Evolutionary conservation across 2,329 filamentous ascomycete species (phyloP).

Genomic region (Tolypocladium amazonense): DNA sequence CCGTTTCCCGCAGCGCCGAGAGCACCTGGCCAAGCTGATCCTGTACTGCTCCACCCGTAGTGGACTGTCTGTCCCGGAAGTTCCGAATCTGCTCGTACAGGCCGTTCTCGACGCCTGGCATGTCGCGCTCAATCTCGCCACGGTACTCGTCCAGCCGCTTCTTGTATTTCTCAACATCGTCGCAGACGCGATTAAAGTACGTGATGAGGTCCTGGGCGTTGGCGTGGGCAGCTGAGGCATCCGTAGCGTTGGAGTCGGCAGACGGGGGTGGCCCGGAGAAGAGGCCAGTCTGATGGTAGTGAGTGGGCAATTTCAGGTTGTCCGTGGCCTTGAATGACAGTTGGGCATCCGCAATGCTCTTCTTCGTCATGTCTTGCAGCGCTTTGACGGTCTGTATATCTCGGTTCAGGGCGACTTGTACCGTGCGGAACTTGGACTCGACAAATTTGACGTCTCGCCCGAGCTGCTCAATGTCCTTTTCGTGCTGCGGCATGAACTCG

Average conservation of each 20-base stretch:
- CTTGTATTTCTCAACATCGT: slow-evolving; percentile 32
- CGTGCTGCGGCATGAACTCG: slow-evolving; percentile 50
- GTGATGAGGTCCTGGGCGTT: slow-evolving; percentile 32
- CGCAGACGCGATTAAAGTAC: slow-evolving; percentile 33
- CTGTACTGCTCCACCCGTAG: slow-evolving; percentile 17
- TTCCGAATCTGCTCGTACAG: slow-evolving; percentile 31
- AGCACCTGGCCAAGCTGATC: slow-evolving; percentile 28
- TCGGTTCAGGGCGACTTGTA: slow-evolving; percentile 32
- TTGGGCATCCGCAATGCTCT: slow-evolving; percentile 59
- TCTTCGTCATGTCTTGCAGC: slow-evolving; percentile 47
- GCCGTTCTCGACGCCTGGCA: slow-evolving; percentile 36
- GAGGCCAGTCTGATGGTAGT: slow-evolving; percentile 38
- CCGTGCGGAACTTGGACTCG: slow-evolving; percentile 34
- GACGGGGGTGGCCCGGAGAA: slow-evolving; percentile 24
- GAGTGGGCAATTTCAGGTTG: slow-evolving; percentile 58
- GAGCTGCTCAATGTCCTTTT: slow-evolving; percentile 34
- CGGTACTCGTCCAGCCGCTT: slow-evolving; percentile 31
- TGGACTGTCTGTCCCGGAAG: slow-evolving; percentile 21
- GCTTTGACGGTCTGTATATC: slow-evolving; percentile 55
- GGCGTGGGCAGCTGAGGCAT: slow-evolving; percentile 24
- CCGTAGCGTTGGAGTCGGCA: slow-evolving; percentile 15
- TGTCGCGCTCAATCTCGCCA: slow-evolving; percentile 34
- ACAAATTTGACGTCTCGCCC: slow-evolving; percentile 37
- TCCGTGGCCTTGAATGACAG: slow-evolving; percentile 65
- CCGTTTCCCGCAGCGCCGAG: slow-evolving; percentile 26